Evolutionary conservation across 106 monocot species (phyloP), one percentile per base, ranked within the genome.

Genomic region (Acorus gramineus): DNA sequence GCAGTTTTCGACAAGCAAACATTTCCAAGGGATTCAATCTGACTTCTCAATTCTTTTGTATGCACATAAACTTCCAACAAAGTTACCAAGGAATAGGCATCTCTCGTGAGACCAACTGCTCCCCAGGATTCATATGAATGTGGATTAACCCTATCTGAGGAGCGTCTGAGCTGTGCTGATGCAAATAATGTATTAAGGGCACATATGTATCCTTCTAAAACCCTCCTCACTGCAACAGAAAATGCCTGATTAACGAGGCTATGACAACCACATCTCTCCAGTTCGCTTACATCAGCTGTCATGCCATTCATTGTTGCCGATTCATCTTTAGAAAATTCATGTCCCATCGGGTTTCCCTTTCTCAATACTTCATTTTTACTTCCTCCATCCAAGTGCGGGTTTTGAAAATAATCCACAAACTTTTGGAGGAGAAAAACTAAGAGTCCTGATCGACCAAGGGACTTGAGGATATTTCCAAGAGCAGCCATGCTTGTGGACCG

Each of bases 211-310:
- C 96, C 96, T 61, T 92, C 88, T 52, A 98, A 63, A 76, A 92
- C 77, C 55, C 81, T 92, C 56, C 77, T 68, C 12, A 98, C 73
- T 10, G 85, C 85, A 66, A 77, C 88, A 63, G 85, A 63, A 80
- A 92, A 98, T 64, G 96, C 87, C 64, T 92, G 96, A 62, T 98
- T 98, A 2, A 89, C 81, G 66, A 98, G 72, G 60, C 76, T 81
- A 73, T 70, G 82, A 69, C 84, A 71, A 64, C 78, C 59, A 2
- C 54, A 42, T 5, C 6, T 51, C 12, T 49, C 52, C 42, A n/a
- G 12, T 55, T 66, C 67, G 7, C 62, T 69, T 46, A 53, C 43
- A 8, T 47, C 28, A 71, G 11, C 42, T 28, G 60, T 55, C 56
- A 44, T 8, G 13, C 44, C 11, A n/a, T 13, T 6, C 53, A 6